Evolutionary conservation across 2,329 filamentous ascomycete genomes (phyloP).

Genomic region (Fusarium tupiense): DNA sequence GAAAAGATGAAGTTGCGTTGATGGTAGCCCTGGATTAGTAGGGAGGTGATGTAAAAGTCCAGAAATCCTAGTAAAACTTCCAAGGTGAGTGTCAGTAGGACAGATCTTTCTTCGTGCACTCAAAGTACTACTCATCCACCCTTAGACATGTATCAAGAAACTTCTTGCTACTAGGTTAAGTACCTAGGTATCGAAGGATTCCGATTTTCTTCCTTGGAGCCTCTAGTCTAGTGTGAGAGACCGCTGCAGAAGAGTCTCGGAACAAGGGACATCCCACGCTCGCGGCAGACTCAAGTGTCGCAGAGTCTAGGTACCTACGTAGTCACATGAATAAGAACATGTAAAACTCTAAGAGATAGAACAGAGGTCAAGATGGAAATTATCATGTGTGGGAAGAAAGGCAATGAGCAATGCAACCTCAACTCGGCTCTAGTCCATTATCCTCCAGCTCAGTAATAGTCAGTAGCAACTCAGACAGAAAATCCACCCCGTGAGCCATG

Average conservation of each 20-base stretch:
- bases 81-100: neutral
- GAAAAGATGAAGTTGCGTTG: neutral
- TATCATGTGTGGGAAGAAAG: neutral
- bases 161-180: neutral
- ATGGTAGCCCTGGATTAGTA: neutral
- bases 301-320: neutral
- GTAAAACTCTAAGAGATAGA: neutral
- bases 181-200: neutral
- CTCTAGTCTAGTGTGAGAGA: neutral
- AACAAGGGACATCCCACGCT: conserved; percentile 19
- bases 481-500: conserved; percentile 12
- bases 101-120: neutral
- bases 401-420: neutral
- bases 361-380: neutral
- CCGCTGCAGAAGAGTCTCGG: conserved; percentile 9
- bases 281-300: neutral
- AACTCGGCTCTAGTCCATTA: neutral
- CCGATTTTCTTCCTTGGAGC: neutral
- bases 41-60: neutral
- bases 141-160: neutral
- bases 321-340: neutral
- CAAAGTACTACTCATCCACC: neutral
- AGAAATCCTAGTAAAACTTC: neutral
- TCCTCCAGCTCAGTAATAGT: neutral
- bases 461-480: neutral